These are phyloP conservation scores for Ophiostoma perfectum DNA, from an alignment of 2,329 filamentous ascomycete genomes.

Conservation along the genomic window DNA sequence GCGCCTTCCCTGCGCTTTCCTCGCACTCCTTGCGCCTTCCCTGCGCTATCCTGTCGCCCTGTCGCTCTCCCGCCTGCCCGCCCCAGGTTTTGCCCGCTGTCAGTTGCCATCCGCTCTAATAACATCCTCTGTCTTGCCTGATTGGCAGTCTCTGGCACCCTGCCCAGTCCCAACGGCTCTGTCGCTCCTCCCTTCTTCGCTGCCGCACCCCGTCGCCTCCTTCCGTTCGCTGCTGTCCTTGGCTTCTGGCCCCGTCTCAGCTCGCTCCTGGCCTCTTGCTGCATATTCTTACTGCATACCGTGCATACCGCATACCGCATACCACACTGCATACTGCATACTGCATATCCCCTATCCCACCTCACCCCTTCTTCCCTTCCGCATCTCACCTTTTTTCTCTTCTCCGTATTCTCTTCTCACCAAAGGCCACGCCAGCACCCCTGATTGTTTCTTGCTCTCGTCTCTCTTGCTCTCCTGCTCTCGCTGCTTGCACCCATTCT, in stretches of 20 bases:
- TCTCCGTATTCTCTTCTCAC: slow-evolving; percentile 6
- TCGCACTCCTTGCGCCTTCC: no score
- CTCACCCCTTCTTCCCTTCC: slow-evolving; percentile 2
- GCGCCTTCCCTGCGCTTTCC: not conserved
- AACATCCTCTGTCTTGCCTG: not conserved
- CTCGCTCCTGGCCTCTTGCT: slow-evolving; percentile 9
- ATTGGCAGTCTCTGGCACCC: no score
- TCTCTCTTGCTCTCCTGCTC: not conserved
- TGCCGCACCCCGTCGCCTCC: not conserved
- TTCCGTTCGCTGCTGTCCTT: slow-evolving; percentile 6
- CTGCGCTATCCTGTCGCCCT: not conserved
- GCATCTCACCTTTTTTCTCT: not conserved
- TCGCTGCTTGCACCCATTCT: not conserved
- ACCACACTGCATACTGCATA: not conserved
- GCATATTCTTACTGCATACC: not conserved
- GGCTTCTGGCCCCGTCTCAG: slow-evolving; percentile 8
- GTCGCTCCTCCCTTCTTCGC: not conserved
- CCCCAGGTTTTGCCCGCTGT: not conserved
- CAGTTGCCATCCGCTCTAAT: not conserved
- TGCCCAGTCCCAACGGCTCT: no score
- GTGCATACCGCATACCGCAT: not conserved
- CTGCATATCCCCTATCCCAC: slow-evolving; percentile 6
- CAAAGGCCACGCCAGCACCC: not conserved
- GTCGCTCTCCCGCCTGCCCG: not conserved
- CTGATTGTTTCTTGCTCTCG: not conserved